These are phyloP conservation scores for Hanseniaspora clermontiae DNA, from an alignment of 805 yeast genomes.

Conservation along the genomic window DNA sequence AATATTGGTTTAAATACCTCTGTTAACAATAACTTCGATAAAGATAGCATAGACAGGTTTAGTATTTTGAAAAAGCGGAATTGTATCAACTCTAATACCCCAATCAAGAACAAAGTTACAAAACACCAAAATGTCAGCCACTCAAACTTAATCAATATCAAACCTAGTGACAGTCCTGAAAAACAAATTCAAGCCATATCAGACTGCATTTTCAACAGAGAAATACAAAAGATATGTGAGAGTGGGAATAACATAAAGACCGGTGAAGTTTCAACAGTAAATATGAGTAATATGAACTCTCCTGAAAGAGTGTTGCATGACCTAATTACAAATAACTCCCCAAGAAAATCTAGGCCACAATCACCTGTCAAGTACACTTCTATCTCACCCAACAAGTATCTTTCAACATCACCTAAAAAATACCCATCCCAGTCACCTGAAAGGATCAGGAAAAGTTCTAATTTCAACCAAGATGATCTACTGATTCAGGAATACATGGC, in stretches of 20 bases:
- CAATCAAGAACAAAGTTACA: neutral
- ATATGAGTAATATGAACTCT: neutral
- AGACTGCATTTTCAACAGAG: conserved; percentile 7
- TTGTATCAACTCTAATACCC: neutral
- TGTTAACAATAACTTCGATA: neutral
- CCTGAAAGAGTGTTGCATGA: conserved; percentile 8
- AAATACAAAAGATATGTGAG: conserved; percentile 8
- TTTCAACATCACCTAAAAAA: neutral
- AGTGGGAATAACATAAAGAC: neutral
- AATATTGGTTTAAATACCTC: neutral
- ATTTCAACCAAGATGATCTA: neutral
- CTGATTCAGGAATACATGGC: neutral
- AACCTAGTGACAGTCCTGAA: conserved; percentile 11
- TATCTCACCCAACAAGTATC: neutral
- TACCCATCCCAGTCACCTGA: neutral
- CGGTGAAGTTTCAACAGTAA: neutral
- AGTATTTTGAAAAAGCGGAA: conserved; percentile 4
- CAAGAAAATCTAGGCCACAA: neutral
- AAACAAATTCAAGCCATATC: conserved; percentile 7
- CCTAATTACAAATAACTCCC: neutral
- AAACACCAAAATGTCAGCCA: neutral
- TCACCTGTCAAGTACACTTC: neutral
- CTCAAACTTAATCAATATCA: neutral
- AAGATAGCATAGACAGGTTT: conserved; percentile 4
- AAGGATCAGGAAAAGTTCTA: neutral